Base-by-base conservation (phyloP, 139 green algal genomes). In the Coelastrella sp. region DNA sequence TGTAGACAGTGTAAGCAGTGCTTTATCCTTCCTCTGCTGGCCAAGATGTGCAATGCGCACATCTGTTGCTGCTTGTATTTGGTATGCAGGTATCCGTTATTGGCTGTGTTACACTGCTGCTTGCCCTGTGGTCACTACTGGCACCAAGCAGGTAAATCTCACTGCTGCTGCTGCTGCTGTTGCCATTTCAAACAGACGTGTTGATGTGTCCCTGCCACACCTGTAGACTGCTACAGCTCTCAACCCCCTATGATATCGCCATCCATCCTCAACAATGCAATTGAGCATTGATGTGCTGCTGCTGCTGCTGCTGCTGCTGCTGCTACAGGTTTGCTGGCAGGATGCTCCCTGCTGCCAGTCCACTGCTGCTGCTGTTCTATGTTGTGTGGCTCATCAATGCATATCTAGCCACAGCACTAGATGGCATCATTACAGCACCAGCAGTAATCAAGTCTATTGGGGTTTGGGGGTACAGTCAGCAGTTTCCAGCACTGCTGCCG, bases 121-220 rank as follows among this genome's bases (percentile, higher is more conserved):
- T 85, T 27, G 79, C 79, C 1, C 30, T 85, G 34, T 77, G 63
- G 79, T 78, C 79, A 43, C 79, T 85, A 17, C 79, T 85, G 41
- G 63, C 64, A 21, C 79, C 79, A 25, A 77, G 79, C 79, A 64
- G 41, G 64, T 75, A 19, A 32, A 53, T 53, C 8, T 53, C 45
- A 53, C 11, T 8, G 8, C 45, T 53, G 11, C 45, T 53, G 8
- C 45, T 53, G 45, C 8, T 8, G 45, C 11, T 53, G 45, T 11
- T 11, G 8, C 45, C n/a, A n/a, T n/a, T n/a, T n/a, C n/a, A n/a
- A n/a, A n/a, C n/a, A n/a, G n/a, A n/a, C n/a, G n/a, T n/a, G n/a
- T n/a, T n/a, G n/a, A n/a, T n/a, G n/a, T n/a, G n/a, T n/a, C n/a
- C n/a, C n/a, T n/a, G n/a, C n/a, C n/a, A n/a, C n/a, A n/a, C n/a